Conservation (phyloP, 768 basidiomycete species). For the Russula earlei region DNA sequence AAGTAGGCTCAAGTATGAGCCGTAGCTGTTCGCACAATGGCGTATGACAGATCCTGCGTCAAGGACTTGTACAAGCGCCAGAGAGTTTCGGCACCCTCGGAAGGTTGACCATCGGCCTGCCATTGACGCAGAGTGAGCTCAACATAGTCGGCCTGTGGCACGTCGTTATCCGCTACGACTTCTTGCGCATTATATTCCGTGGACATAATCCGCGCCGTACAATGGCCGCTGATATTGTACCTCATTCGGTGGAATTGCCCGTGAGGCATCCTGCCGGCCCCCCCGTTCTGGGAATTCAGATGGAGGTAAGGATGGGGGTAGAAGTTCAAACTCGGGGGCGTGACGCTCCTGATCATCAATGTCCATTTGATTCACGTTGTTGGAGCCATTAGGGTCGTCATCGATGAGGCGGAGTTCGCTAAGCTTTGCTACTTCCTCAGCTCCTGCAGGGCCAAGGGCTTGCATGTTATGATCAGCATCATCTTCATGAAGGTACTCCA, state of each 20-base stretch:
- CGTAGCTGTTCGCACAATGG: constrained; percentile 94
- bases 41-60: constrained; percentile 84
- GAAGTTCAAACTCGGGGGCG: neutral
- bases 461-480: constrained; percentile 70
- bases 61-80: constrained; percentile 89
- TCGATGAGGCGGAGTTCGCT: constrained; percentile 73
- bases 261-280: constrained; percentile 32
- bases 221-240: constrained; percentile 11
- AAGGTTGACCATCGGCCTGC: constrained; percentile 50
- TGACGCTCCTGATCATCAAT: constrained; percentile 32
- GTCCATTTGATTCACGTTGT: constrained; percentile 38
- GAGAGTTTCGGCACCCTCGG: constrained; percentile 53
- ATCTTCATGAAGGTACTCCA: constrained; percentile 73
- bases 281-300: constrained; percentile 25
- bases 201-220: constrained; percentile 20
- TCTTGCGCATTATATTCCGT: neutral
- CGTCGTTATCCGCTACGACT: constrained; percentile 24
- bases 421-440: constrained; percentile 75
- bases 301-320: constrained; percentile 23
- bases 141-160: constrained; percentile 28
- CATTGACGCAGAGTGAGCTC: constrained; percentile 51
- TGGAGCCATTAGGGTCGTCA: constrained; percentile 37
- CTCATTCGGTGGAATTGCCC: constrained; percentile 36
- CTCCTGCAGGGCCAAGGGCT: constrained; percentile 78
- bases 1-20: constrained; percentile 90